Percentiles rank a stretch among this genome's conserved stretches.
Conservation (phyloP, 345 rosid species). For the Draba incana region DNA sequence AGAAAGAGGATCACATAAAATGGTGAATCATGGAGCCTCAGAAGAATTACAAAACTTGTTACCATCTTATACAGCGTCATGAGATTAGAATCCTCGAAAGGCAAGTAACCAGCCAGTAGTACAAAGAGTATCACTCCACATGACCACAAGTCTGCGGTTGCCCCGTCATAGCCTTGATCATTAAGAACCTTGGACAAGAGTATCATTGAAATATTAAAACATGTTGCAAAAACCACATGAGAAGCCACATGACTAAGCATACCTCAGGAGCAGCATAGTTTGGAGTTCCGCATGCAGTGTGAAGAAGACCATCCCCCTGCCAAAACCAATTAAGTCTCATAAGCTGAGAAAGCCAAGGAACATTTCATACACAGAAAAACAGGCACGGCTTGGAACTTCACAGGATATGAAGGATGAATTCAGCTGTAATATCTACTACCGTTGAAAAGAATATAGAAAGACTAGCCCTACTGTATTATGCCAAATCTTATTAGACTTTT, state of each 20-base stretch:
- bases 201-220: slow-evolving; percentile 6
- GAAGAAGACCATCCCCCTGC: slow-evolving; percentile 96
- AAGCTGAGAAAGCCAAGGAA: slow-evolving; percentile 7
- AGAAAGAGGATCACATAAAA: slow-evolving; percentile 12
- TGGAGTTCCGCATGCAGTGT: slow-evolving; percentile 99
- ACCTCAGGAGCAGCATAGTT: slow-evolving; percentile 99
- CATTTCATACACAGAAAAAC: slow-evolving; percentile 9
- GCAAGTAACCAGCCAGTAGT: slow-evolving; percentile 96
- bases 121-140: slow-evolving; percentile 98
- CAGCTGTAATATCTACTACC: slow-evolving; percentile 48
- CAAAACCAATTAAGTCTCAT: slow-evolving; percentile 30
- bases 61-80: slow-evolving; percentile 85
- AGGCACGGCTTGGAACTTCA: neutral
- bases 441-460: slow-evolving; percentile 57
- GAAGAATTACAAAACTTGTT: slow-evolving; percentile 36
- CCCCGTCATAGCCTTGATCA: slow-evolving; percentile 95
- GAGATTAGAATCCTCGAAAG: slow-evolving; percentile 91
- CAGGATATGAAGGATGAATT: neutral
- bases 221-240: slow-evolving; percentile 25
- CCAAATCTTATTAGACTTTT: slow-evolving; percentile 17
- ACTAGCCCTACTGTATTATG: neutral
- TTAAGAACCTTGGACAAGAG: slow-evolving; percentile 68
- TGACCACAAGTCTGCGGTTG: slow-evolving; percentile 97
- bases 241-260: slow-evolving; percentile 38
- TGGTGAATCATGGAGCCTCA: slow-evolving; percentile 18